Percentiles rank a stretch among this genome's conserved stretches.
These are phyloP conservation scores for Ascoidea asiatica DNA, from an alignment of 805 yeast species.

Conservation along the genomic window DNA sequence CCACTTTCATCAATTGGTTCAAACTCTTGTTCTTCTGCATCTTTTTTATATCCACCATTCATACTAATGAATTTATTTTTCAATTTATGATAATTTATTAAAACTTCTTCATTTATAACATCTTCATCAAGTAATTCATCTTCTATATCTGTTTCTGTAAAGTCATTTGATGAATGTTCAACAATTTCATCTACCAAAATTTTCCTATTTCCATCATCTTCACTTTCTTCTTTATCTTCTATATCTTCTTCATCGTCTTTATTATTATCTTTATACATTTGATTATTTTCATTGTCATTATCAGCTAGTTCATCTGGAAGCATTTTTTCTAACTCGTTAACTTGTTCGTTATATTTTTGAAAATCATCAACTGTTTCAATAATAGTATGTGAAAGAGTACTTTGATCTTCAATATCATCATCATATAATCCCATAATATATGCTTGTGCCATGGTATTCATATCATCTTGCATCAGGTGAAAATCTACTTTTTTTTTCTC, in stretches of 20 bases:
- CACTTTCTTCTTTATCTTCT: slow-evolving; percentile 10
- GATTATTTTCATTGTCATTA: background rate
- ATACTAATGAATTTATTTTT: slow-evolving; percentile 35
- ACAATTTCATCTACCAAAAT: slow-evolving; percentile 28
- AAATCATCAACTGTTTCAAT: slow-evolving; percentile 35
- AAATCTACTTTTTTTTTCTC: too few species aligned
- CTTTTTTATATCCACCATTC: slow-evolving; percentile 32
- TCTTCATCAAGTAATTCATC: slow-evolving; percentile 13
- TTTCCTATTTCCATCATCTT: slow-evolving; percentile 11
- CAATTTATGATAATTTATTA: slow-evolving; percentile 40
- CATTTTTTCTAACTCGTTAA: slow-evolving; percentile 20
- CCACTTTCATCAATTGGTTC: slow-evolving; percentile 62
- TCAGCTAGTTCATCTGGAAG: background rate
- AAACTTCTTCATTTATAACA: slow-evolving; percentile 31
- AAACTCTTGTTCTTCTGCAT: slow-evolving; percentile 37
- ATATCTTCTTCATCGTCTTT: slow-evolving; percentile 1
- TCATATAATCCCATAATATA: slow-evolving; percentile 38
- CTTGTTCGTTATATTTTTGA: slow-evolving; percentile 28
- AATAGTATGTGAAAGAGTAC: slow-evolving; percentile 23
- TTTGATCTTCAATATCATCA: slow-evolving; percentile 35
- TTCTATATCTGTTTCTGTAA: background rate
- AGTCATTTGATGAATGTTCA: slow-evolving; percentile 19
- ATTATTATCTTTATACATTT: background rate
- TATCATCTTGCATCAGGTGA: too few species aligned
- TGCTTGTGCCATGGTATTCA: slow-evolving; percentile 39